phyloP scores from a whole-genome alignment of 2,329 filamentous ascomycete genomes.

The Colletotrichum tofieldiae region DNA sequence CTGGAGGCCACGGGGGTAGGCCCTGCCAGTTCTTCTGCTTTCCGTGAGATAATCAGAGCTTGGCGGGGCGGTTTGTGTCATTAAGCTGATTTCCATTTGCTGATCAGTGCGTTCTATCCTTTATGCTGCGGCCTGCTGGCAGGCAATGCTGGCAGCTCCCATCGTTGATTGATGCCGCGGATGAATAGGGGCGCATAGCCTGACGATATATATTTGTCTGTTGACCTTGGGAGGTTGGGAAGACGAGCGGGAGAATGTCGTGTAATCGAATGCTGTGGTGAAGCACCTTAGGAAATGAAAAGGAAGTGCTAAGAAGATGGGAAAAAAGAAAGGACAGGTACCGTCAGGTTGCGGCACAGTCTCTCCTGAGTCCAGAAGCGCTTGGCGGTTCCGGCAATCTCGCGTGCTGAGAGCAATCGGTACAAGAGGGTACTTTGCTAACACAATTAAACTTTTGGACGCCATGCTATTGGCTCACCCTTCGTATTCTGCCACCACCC shows the following conservation, averaged over 20 bases:
- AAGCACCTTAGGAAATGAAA: not conserved
- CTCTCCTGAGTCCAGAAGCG: constrained; percentile 42
- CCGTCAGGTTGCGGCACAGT: constrained; percentile 34
- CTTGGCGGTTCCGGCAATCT: constrained; percentile 41
- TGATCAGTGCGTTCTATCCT: constrained; percentile 2
- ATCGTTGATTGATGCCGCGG: not conserved
- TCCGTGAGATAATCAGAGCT: constrained; percentile 35
- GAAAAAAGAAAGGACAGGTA: constrained; percentile 8
- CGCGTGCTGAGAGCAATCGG: constrained; percentile 22
- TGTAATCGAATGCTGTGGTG: constrained; percentile 20
- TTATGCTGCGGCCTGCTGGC: not conserved
- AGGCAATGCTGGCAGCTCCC: not conserved
- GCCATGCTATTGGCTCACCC: constrained; percentile 22
- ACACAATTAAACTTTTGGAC: constrained; percentile 25
- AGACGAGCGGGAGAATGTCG: constrained; percentile 4
- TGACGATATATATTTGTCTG: not conserved
- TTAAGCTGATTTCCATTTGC: constrained; percentile 28
- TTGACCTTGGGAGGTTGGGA: not conserved
- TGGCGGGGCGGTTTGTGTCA: constrained; percentile 36
- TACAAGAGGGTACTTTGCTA: constrained; percentile 26
- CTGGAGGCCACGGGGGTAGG: constrained; percentile 38
- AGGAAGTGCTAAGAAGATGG: not conserved
- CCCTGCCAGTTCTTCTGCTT: constrained; percentile 27
- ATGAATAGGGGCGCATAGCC: constrained; percentile 2
- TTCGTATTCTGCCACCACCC: constrained; percentile 26